These are phyloP conservation scores for Torulaspora quercuum DNA, from an alignment of 805 yeast species.

Conservation along the genomic window DNA sequence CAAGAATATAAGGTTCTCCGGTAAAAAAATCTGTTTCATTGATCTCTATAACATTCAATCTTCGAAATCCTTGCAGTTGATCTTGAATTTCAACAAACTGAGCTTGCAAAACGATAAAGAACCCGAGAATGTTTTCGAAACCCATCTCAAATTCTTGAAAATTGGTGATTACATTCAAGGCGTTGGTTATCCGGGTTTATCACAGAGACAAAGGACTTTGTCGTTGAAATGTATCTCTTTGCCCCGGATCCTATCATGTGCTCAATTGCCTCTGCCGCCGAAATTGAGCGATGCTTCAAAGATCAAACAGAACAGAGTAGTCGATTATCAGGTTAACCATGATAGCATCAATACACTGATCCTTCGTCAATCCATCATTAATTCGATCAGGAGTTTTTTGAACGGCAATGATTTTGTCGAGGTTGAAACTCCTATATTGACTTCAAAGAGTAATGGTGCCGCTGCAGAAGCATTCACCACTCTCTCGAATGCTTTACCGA, in stretches of 20 bases:
- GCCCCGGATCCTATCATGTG: conserved; percentile 57
- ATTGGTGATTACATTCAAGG: conserved; percentile 72
- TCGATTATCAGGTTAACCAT: conserved; percentile 63
- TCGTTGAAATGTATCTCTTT: conserved; percentile 58
- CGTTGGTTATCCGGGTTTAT: conserved; percentile 67
- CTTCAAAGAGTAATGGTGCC: conserved; percentile 79
- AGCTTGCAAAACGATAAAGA: background rate
- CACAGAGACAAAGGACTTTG: conserved; percentile 54
- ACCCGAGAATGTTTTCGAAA: conserved; percentile 1
- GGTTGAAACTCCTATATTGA: conserved; percentile 84
- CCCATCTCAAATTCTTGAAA: conserved; percentile 39
- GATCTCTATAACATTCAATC: conserved; percentile 21
- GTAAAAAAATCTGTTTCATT: conserved; percentile 36
- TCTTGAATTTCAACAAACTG: conserved; percentile 23
- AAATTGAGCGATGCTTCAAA: conserved; percentile 51
- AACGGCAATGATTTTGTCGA: conserved; percentile 59
- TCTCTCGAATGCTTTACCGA: conserved; percentile 34
- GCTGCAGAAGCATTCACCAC: conserved; percentile 86
- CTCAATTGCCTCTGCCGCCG: conserved; percentile 69
- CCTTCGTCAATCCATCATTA: conserved; percentile 54
- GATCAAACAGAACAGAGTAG: conserved; percentile 63
- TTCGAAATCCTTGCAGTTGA: conserved; percentile 23
- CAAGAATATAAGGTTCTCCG: conserved; percentile 31
- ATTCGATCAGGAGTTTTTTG: conserved; percentile 56
- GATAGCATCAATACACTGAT: conserved; percentile 41